Percentiles rank a stretch among this genome's conserved stretches.
Evolutionary conservation across 768 basidiomycete species (phyloP).

Genomic region (Lyophyllum atratum): DNA sequence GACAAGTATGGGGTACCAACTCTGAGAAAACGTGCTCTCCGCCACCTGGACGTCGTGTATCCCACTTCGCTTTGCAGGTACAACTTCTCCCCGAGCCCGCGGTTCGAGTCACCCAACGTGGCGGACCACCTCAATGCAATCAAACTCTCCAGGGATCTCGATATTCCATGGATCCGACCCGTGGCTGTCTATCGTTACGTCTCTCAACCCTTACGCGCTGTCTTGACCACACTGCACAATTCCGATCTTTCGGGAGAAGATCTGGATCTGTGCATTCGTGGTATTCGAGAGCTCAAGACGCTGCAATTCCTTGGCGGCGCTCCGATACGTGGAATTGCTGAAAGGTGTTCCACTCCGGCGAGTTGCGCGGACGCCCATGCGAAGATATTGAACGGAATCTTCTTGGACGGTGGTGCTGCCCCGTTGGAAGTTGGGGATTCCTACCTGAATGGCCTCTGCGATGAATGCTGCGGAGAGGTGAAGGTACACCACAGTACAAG

Average conservation of each 20-base stretch:
- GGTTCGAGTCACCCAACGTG: not conserved
- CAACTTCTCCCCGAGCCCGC: not conserved
- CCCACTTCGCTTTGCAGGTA: not conserved
- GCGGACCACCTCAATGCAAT: conserved; percentile 1
- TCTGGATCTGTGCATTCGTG: not conserved
- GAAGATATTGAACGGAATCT: not conserved
- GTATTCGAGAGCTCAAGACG: not conserved
- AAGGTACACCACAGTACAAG: not conserved
- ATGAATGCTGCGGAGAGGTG: not conserved
- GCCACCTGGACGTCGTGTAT: conserved; percentile 4
- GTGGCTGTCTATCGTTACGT: conserved; percentile 8
- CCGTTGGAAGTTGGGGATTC: not conserved
- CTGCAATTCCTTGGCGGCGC: not conserved
- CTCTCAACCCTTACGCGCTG: not conserved
- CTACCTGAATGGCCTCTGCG: not conserved
- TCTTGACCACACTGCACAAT: not conserved
- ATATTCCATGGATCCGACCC: conserved; percentile 10
- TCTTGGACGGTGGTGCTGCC: not conserved
- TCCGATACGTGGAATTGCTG: not conserved
- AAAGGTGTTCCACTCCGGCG: not conserved
- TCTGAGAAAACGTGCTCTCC: conserved; percentile 7
- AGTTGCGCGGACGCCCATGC: not conserved
- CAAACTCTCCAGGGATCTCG: conserved; percentile 1
- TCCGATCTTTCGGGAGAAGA: not conserved
- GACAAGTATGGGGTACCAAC: conserved; percentile 8